A percentile compares a stretch with the other conserved stretches of the same genome.
These are phyloP conservation scores for Ceratocystis diversiconidia DNA, from an alignment of 2,329 filamentous ascomycete species.

Conservation along the genomic window DNA sequence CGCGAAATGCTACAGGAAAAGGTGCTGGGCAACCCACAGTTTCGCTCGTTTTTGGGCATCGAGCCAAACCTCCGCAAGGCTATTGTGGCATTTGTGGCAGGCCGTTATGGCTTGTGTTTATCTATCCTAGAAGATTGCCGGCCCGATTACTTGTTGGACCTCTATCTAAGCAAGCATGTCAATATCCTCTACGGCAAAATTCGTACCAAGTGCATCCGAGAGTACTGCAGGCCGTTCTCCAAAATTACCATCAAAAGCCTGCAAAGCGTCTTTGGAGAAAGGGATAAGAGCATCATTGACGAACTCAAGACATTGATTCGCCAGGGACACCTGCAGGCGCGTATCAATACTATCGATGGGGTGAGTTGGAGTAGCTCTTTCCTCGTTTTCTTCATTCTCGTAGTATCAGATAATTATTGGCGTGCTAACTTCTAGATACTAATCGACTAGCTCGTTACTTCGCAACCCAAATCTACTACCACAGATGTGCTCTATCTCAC, in stretches of 20 bases:
- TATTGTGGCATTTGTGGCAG: constrained; percentile 75
- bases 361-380: constrained; percentile 27
- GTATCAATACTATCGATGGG: constrained; percentile 71
- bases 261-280: constrained; percentile 57
- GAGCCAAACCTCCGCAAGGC: constrained; percentile 91
- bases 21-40: constrained; percentile 67
- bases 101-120: constrained; percentile 76
- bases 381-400: too few relatives aligned
- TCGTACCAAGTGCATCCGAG: constrained; percentile 79
- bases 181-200: constrained; percentile 56
- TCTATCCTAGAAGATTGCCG: constrained; percentile 68
- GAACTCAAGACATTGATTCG: constrained; percentile 73
- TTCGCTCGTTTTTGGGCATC: constrained; percentile 77
- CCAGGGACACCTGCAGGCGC: constrained; percentile 54
- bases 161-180: constrained; percentile 68
- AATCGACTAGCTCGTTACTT: constrained; percentile 15
- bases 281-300: constrained; percentile 48
- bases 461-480: constrained; percentile 8
- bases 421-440: not conserved
- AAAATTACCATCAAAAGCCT: constrained; percentile 70
- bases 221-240: constrained; percentile 85
- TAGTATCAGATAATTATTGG: not conserved
- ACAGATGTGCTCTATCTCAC: constrained; percentile 9
- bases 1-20: constrained; percentile 56
- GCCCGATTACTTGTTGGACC: constrained; percentile 76